phyloP scores from a whole-genome alignment of 495 filamentous ascomycete species.

The Aeminium ludgeri region DNA sequence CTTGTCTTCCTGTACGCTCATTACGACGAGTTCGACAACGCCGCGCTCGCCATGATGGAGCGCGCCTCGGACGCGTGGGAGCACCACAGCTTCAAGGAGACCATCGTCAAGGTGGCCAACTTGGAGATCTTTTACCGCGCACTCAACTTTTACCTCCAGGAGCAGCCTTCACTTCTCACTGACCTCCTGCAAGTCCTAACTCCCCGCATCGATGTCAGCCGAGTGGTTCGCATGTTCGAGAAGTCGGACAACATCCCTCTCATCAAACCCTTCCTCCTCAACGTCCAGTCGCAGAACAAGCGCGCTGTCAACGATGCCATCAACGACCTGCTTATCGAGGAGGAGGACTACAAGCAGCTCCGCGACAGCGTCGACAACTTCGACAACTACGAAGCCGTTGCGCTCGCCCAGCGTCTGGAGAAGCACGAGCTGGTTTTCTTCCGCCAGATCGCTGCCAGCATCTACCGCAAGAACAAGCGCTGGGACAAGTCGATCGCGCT shows the following conservation, averaged over 20 bases:
- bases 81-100: conserved; percentile 99
- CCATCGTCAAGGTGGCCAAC: conserved; percentile 94
- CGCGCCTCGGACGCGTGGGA: conserved; percentile 97
- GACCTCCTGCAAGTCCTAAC: conserved; percentile 88
- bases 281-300: conserved; percentile 96
- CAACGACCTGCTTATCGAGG: conserved; percentile 95
- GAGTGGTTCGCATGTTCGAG: conserved; percentile 95
- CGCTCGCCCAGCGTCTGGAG: conserved; percentile 87
- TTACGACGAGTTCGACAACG: conserved; percentile 98
- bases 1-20: conserved; percentile 98
- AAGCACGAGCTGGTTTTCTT: conserved; percentile 98
- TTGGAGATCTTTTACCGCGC: conserved; percentile 97
- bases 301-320: conserved; percentile 93
- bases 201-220: conserved; percentile 89
- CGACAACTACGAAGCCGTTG: conserved; percentile 95
- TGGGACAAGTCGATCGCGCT: conserved; percentile 99
- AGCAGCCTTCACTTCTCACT: conserved; percentile 87
- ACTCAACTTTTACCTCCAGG: conserved; percentile 93
- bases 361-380: conserved; percentile 96
- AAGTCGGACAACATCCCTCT: conserved; percentile 95
- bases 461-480: conserved; percentile 99
- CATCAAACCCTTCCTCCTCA: conserved; percentile 97
- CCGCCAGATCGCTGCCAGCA: conserved; percentile 92
- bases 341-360: conserved; percentile 97
- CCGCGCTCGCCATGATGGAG: conserved; percentile 98